Conservation (phyloP, 441 rosid genomes). For the Sinapis alba region DNA sequence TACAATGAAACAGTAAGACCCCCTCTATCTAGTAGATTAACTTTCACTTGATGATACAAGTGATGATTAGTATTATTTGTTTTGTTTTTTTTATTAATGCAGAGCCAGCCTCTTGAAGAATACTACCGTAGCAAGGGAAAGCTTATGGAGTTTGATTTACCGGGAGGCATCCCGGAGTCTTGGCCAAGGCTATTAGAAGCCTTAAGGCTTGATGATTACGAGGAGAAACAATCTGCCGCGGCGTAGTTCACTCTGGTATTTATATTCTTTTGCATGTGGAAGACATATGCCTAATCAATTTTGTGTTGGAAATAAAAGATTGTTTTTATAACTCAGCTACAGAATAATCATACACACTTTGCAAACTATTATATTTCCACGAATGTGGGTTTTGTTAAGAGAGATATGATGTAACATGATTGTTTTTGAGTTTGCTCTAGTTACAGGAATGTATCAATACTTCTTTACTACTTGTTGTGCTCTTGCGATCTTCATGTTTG, state of each 20-base stretch:
- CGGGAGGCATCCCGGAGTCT: slow-evolving; percentile 72
- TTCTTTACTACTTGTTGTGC: neutral
- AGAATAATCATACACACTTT: slow-evolving; percentile 32
- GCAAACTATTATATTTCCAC: slow-evolving; percentile 19
- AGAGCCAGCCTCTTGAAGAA: slow-evolving; percentile 74
- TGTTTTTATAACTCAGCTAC: neutral
- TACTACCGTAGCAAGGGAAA: slow-evolving; percentile 59
- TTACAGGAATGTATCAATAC: slow-evolving; percentile 22
- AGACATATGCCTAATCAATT: slow-evolving; percentile 55
- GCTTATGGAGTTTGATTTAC: slow-evolving; percentile 64
- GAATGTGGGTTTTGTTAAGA: slow-evolving; percentile 1
- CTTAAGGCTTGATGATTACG: slow-evolving; percentile 61
- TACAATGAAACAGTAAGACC: slow-evolving; percentile 57
- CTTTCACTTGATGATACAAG: neutral
- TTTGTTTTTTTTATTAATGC: slow-evolving; percentile 22
- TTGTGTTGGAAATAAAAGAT: slow-evolving; percentile 45
- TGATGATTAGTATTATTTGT: neutral
- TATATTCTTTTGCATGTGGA: slow-evolving; percentile 58
- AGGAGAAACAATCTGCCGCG: slow-evolving; percentile 60
- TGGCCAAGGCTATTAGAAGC: slow-evolving; percentile 84
- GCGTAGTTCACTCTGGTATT: slow-evolving; percentile 43
- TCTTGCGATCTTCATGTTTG: neutral
- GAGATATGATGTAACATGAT: slow-evolving; percentile 20
- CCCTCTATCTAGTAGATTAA: neutral
- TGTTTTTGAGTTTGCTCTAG: slow-evolving; percentile 22